A percentile compares a stretch with the other conserved stretches of the same genome.
Evolutionary conservation across 2,329 filamentous ascomycete genomes (phyloP).

Genomic region (Alternaria sp.): DNA sequence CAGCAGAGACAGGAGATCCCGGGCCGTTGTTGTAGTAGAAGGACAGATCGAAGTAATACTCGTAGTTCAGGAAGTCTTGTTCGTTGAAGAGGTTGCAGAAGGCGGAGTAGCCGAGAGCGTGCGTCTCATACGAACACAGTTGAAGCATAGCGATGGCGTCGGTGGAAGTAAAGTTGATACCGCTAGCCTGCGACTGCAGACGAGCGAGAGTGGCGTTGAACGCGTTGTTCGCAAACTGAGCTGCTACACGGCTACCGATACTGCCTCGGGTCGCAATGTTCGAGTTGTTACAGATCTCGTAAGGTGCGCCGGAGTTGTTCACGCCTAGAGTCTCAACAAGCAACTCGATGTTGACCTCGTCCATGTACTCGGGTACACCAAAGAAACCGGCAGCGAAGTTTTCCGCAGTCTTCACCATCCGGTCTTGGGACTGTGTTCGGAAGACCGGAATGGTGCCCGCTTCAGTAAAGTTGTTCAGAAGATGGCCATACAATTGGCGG

Average conservation of each 20-base stretch:
- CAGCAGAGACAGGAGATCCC: constrained; percentile 39
- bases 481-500: constrained; percentile 51
- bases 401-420: constrained; percentile 42
- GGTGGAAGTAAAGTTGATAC: constrained; percentile 39
- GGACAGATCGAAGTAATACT: constrained; percentile 54
- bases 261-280: constrained; percentile 34
- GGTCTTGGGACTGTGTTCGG: constrained; percentile 38
- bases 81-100: constrained; percentile 53
- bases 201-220: constrained; percentile 39
- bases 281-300: constrained; percentile 38
- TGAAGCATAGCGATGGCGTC: constrained; percentile 52
- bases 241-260: constrained; percentile 34
- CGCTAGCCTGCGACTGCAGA: constrained; percentile 33
- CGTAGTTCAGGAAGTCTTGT: constrained; percentile 53
- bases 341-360: constrained; percentile 39
- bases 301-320: constrained; percentile 40
- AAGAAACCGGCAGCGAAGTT: constrained; percentile 44
- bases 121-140: constrained; percentile 41
- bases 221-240: constrained; percentile 30
- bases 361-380: constrained; percentile 38
- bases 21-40: constrained; percentile 45
- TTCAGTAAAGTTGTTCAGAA: constrained; percentile 54
- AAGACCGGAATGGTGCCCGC: constrained; percentile 49
- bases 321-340: constrained; percentile 32
- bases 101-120: constrained; percentile 51